Evolutionary conservation across 2,329 filamentous ascomycete genomes (phyloP).

Genomic region (Trichocomaceae sp.): DNA sequence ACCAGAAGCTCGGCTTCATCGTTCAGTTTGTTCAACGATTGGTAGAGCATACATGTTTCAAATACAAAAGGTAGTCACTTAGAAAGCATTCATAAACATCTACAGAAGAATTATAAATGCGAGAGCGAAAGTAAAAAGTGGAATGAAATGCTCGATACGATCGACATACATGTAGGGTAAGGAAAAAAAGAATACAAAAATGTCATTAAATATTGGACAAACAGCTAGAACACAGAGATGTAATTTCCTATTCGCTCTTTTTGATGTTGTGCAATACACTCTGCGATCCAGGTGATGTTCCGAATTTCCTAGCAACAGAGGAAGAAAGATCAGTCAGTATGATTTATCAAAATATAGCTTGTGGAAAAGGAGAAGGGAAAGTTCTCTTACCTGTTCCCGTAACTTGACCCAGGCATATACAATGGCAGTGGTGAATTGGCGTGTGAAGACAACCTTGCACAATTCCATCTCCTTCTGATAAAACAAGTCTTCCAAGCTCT

Average conservation of each 20-base stretch:
- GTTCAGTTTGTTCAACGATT: too few species aligned
- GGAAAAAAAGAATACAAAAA: background rate
- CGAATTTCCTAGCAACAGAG: conserved; percentile 73
- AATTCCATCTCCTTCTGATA: conserved; percentile 99
- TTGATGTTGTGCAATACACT: conserved; percentile 99
- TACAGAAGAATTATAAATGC: conserved; percentile 1
- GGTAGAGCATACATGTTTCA: too few species aligned
- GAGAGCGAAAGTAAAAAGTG: background rate
- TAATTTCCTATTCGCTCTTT: conserved; percentile 99
- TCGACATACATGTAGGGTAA: conserved; percentile 3
- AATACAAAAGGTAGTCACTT: too few species aligned
- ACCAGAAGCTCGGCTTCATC: too few species aligned
- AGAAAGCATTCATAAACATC: too few species aligned
- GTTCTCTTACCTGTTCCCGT: conserved; percentile 83
- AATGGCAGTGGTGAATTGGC: conserved; percentile 90
- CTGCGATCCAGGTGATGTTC: conserved; percentile 98
- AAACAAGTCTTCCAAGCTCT: conserved; percentile 93
- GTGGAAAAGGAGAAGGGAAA: background rate
- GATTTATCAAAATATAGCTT: background rate
- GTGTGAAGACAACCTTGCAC: conserved; percentile 87
- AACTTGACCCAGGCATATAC: conserved; percentile 98
- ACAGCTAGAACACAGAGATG: conserved; percentile 80
- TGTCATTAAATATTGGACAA: background rate
- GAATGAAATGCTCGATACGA: background rate
- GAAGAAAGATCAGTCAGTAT: background rate